A percentile compares a stretch with the other conserved stretches of the same genome.
Evolutionary conservation across 768 basidiomycete genomes (phyloP).

Genomic region (Asterophora parasitica): DNA sequence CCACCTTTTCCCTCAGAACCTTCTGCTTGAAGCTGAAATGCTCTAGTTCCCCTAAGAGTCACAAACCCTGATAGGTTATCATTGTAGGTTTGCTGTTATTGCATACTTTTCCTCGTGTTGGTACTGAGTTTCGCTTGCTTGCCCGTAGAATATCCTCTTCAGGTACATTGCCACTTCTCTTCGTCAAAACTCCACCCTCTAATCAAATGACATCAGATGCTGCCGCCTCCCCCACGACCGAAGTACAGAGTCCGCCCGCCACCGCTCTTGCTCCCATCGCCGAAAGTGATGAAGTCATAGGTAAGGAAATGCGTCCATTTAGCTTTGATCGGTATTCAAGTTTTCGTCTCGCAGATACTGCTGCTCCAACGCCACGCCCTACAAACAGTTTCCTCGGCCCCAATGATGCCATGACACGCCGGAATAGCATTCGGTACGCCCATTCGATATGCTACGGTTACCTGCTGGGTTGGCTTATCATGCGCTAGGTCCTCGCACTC

Average conservation of each 20-base stretch:
- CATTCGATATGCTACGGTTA: background rate
- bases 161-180: background rate
- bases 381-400: conserved; percentile 3
- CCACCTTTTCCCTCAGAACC: background rate
- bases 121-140: background rate
- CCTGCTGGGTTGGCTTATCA: background rate
- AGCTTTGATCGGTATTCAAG: background rate
- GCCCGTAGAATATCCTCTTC: conserved; percentile 9
- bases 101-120: background rate
- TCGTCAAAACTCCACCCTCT: background rate
- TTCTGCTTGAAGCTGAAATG: conserved; percentile 3
- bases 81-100: conserved; percentile 26
- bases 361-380: conserved; percentile 7
- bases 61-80: conserved; percentile 38
- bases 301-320: conserved; percentile 1
- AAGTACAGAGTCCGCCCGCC: background rate
- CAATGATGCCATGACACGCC: conserved; percentile 5
- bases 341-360: background rate
- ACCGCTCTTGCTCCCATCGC: background rate
- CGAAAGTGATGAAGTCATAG: conserved; percentile 1
- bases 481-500: conserved; percentile 13
- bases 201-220: background rate
- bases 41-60: conserved; percentile 33
- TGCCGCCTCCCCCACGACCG: background rate
- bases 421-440: conserved; percentile 9